Evolutionary conservation across 345 rosid species (phyloP).

Genomic region (Citrus maxima): DNA sequence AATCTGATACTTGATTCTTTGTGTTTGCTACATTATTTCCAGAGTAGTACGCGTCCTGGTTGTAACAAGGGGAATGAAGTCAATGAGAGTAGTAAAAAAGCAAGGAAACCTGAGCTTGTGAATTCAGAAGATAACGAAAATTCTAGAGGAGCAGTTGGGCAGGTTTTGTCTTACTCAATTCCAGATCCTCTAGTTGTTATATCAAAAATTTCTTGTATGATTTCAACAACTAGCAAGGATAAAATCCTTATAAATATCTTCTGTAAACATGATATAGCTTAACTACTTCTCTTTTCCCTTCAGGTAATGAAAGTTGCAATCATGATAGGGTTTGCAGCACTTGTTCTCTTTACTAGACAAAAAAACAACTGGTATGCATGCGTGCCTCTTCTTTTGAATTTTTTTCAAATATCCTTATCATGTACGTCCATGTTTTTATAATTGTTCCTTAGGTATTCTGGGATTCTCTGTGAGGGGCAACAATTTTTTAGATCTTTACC

Average conservation of each 20-base stretch:
- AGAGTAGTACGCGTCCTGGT: conserved; percentile 13
- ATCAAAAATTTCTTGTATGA: not conserved
- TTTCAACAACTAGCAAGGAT: not conserved
- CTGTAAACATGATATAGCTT: not conserved
- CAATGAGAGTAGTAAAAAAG: conserved; percentile 11
- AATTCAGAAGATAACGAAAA: conserved; percentile 27
- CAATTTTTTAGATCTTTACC: too few species aligned
- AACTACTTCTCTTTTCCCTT: not conserved
- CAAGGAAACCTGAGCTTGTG: conserved; percentile 1
- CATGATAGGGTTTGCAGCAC: conserved; percentile 61
- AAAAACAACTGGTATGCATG: conserved; percentile 34
- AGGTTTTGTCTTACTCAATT: conserved; percentile 25
- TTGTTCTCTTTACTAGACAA: conserved; percentile 57
- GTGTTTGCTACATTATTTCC: not conserved
- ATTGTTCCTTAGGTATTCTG: not conserved
- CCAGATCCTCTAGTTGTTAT: not conserved
- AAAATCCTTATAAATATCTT: not conserved
- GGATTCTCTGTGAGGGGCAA: not conserved
- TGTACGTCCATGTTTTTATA: not conserved
- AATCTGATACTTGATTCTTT: not conserved
- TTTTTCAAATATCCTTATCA: not conserved
- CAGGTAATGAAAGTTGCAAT: conserved; percentile 46
- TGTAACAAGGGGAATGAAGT: conserved; percentile 7
- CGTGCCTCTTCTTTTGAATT: not conserved
- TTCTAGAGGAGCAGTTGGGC: conserved; percentile 28